phyloP scores from a whole-genome alignment of 2,329 filamentous ascomycete genomes.

The Aspergillus uvarum region DNA sequence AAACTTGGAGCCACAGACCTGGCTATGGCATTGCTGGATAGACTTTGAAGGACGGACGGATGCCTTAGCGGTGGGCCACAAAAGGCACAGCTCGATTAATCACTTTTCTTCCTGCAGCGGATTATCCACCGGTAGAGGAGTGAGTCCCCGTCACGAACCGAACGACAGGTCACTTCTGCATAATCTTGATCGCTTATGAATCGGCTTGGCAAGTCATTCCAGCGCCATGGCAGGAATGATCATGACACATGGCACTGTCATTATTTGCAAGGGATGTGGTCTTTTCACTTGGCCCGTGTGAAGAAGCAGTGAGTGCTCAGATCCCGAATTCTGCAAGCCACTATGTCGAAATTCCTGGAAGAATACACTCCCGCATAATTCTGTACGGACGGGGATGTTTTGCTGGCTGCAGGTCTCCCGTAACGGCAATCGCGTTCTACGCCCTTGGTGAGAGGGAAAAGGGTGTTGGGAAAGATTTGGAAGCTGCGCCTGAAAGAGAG shows the following conservation, averaged over 20 bases:
- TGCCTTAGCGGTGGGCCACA: not conserved
- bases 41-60: not conserved
- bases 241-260: not conserved
- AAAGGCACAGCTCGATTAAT: not conserved
- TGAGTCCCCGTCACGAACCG: not conserved
- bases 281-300: slow-evolving; percentile 8
- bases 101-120: not conserved
- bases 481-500: not conserved
- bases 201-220: not conserved
- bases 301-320: slow-evolving; percentile 6
- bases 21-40: too few species aligned
- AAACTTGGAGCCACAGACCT: slow-evolving; percentile 5
- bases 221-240: not conserved
- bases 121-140: not conserved
- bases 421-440: not conserved
- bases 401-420: slow-evolving; percentile 5
- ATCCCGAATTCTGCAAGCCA: slow-evolving; percentile 14
- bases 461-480: not conserved
- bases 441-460: not conserved
- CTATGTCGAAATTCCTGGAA: slow-evolving; percentile 16
- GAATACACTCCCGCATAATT: slow-evolving; percentile 4
- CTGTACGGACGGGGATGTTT: slow-evolving; percentile 4
- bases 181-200: not conserved
- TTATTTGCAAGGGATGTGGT: not conserved
- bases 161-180: not conserved